Evolutionary conservation across 192 early-diverging fungal genomes (phyloP), one percentile per base, ranked within the genome.

Genomic region (Endogone sp.): DNA sequence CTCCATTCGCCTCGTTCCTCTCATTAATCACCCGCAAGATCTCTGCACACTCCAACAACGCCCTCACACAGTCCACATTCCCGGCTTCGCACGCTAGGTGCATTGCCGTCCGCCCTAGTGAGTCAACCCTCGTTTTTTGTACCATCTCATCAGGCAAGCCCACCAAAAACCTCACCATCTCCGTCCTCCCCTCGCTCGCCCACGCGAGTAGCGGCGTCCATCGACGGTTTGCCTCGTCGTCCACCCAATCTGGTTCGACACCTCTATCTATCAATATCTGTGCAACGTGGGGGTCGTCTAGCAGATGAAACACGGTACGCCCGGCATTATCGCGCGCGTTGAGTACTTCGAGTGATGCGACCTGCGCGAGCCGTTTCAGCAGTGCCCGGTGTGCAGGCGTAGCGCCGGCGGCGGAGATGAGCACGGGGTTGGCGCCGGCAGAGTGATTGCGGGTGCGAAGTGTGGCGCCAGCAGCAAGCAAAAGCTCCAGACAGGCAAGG

Each of bases 291-390:
- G 70, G 65, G 25, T 75, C 66, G 16, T 55, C 21, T 22, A 78
- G 67, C 4, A 80, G 63, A 69, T 84, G 82, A 66, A 75, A 63
- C 13, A 79, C 79, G 4, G 80, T 78, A 23, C 79, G 71, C 3
- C 75, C 71, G 4, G 49, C 65, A 24, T 75, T 70, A 63, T 84
- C 81, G 49, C 75, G 74, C 29, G 68, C 61, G 54, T 75, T 63
- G 20, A 79, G 29, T 24, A 73, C 70, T 22, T 68, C 56, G 2
- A 32, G 55, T 28, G 65, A 65, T 71, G 75, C 75, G 16, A 37
- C 61, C 9, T 65, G 44, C 2, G 65, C 56, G 1, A 79, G 37
- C 2, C 56, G 27, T 0, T 60, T 67, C 24, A 75, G 61, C 8
- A 73, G n/a, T 3, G 2, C 32, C 4, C 67, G 30, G 31, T 67